Base-by-base conservation (phyloP, 1,139 yeast genomes). In the Wickerhamomyces sp. region DNA sequence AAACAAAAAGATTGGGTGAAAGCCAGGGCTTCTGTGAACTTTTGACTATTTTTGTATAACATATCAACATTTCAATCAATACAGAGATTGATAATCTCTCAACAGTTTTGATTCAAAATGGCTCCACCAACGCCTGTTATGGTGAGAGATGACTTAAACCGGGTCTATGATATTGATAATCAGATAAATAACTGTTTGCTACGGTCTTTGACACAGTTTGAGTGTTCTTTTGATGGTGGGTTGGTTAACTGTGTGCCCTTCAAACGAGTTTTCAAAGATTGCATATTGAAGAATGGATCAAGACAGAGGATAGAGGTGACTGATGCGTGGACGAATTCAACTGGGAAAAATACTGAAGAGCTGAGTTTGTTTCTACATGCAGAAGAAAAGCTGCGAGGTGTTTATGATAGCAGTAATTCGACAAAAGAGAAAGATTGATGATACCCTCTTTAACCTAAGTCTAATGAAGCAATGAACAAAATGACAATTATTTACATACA, bases 211-310 rank as follows among this genome's bases (percentile, higher is more conserved):
- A 54, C 56, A 3, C 63, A 60, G 41, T 47, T 46, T 41, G 60
- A 60, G 36, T 61, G 64, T 36, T 43, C 52, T 6, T 54, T 56
- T 28, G 51, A 57, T 15, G 55, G 58, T n/a, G 58, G 58, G 4
- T 66, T 72, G 41, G 70, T 73, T 41, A 63, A 72, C 22, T 76
- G 82, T 47, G 55, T 72, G 15, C 81, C 82, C 3, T 76, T 76
- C 58, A 75, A 70, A 44, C 52, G 82, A 35, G 46, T 75, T 6
- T 76, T 76, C 56, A 70, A 68, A 47, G 61, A 77, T 41, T 76
- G 82, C 51, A 48, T 67, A 12, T 48, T 69, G 15, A 60, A 64
- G 12, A 41, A 54, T 5, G 50, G 56, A 5, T 44, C 38, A 29
- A 26, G 46, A 6, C 37, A 45, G 9, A 38, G 49, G 9, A 41